phyloP scores from a whole-genome alignment of 768 basidiomycete species.

The Boletus tylopilopsis region DNA sequence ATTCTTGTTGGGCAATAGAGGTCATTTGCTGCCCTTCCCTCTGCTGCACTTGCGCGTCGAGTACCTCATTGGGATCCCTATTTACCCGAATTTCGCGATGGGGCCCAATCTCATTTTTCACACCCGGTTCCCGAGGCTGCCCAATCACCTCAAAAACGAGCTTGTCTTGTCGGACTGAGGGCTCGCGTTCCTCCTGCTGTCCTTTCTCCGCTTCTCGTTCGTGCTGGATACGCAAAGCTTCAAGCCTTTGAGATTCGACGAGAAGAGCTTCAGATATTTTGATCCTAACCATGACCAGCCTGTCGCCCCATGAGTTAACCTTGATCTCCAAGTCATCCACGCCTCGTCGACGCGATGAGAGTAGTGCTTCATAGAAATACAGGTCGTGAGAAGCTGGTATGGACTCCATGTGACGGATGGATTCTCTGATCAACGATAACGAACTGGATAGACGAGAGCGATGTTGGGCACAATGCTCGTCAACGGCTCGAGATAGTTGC shows the following conservation, averaged over 20 bases:
- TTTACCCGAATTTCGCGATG: slow-evolving; percentile 13
- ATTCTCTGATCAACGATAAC: slow-evolving; percentile 51
- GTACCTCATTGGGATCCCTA: slow-evolving; percentile 1
- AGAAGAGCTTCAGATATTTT: slow-evolving; percentile 40
- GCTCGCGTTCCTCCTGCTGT: slow-evolving; percentile 15
- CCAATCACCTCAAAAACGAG: slow-evolving; percentile 9
- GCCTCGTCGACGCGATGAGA: slow-evolving; percentile 44
- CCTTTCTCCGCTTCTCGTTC: slow-evolving; percentile 25
- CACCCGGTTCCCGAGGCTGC: slow-evolving; percentile 14
- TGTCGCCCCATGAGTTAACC: slow-evolving; percentile 47
- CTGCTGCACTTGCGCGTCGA: not conserved
- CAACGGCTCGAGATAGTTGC: slow-evolving; percentile 34
- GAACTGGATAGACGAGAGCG: slow-evolving; percentile 41
- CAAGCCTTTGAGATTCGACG: slow-evolving; percentile 39
- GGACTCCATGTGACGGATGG: slow-evolving; percentile 54
- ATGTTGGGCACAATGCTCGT: slow-evolving; percentile 32
- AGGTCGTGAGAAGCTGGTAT: slow-evolving; percentile 41
- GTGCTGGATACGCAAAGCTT: slow-evolving; percentile 32
- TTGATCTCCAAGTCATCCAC: slow-evolving; percentile 50
- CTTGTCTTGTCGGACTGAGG: slow-evolving; percentile 32
- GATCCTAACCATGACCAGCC: slow-evolving; percentile 26
- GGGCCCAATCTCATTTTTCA: slow-evolving; percentile 26
- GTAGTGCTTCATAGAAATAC: slow-evolving; percentile 44
- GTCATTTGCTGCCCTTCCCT: slow-evolving; percentile 1
- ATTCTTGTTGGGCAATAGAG: not conserved